Evolutionary conservation across 345 rosid species (phyloP), one percentile per base, ranked within the genome.

Genomic region (Pistacia atlantica): DNA sequence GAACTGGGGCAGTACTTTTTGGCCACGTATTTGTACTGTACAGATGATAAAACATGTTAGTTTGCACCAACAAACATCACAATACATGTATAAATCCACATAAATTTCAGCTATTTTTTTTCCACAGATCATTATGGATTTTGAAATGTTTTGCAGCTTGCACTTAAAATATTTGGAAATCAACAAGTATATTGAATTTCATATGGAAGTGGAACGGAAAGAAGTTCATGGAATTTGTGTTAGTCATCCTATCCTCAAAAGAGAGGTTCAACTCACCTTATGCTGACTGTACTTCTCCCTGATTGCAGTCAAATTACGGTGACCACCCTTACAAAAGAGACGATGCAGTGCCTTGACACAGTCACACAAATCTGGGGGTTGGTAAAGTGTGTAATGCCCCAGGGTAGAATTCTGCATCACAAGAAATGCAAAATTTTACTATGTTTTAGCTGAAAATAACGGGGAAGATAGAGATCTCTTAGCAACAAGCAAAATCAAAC

Each of bases 231-330:
- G 18, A 54, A 54, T 1, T 54, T 42, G 46, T 42, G 9, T 42
- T 42, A 42, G 46, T 42, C 56, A 55, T 42, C 59, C 16, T 16
- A 38, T 38, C 20, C 14, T 3, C 17, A 25, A 17, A 62, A 58
- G 42, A 54, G 45, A 33, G 57, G 12, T 14, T 38, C 48, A 35
- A 3, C 75, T 67, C 71, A 76, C 85, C 78, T 79, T 79, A 68
- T 82, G 80, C 68, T 76, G 82, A 54, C 85, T 79, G 46, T 79
- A 82, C 69, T 82, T 79, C 46, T 82, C 82, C 66, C 82, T 79
- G 35, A 79, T 61, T 71, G 85, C 85, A 9, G 79, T 74, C 42
- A 82, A 67, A 45, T 59, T 78, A 42, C 63, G 37, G 59, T 63
- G 46, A 66, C 69, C 70, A 0, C 71, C 71, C 35, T 75, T 62